Base-by-base conservation (phyloP, 192 early-diverging fungal species). In the Coemansia sp. region DNA sequence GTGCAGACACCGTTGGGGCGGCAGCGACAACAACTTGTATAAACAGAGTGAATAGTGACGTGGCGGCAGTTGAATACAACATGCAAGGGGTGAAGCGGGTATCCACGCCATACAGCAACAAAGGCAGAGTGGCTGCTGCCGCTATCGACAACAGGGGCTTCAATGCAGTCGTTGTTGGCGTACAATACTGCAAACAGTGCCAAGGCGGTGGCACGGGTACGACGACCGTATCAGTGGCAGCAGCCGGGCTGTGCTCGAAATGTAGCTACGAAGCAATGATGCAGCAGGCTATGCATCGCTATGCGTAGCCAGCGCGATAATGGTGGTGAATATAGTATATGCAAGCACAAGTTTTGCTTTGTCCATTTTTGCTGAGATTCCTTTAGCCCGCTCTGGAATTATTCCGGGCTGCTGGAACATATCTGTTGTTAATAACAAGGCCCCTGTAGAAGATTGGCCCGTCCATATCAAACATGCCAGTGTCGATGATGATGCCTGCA, bases 381-480 rank as follows among this genome's bases (percentile, higher is more conserved):
- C 44, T 39, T 25, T 60, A 27, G 51, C 13, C 18, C 21, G 13
- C 34, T 9, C 3, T 39, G 12, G 37, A 14, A 1, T 9, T 21
- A 10, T 43, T 19, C 24, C 33, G 33, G 24, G 19, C 24, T 19
- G 45, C 25, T 8, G 58, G 27, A 49, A 60, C 55, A 42, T 75
- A 75, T 43, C 33, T 37, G 64, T 62, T 57, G 56, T 55, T 33
- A 17, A 69, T 56, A 21, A 77, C 59, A 11, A 30, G 22, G 38
- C 74, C 74, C 51, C 41, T 59, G 54, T 71, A 64, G 57, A 78
- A 78, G 7, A 78, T 27, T 8, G 74, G 56, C n/a, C 74, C 74
- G 53, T 64, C 61, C 41, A 60, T 30, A 49, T 78, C 64, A 22
- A 59, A 78, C 37, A 78, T 53, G 43, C 74, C 74, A 7, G 60